Evolutionary conservation across 257 asterid species (phyloP).

Genomic region (Echites panduratus): DNA sequence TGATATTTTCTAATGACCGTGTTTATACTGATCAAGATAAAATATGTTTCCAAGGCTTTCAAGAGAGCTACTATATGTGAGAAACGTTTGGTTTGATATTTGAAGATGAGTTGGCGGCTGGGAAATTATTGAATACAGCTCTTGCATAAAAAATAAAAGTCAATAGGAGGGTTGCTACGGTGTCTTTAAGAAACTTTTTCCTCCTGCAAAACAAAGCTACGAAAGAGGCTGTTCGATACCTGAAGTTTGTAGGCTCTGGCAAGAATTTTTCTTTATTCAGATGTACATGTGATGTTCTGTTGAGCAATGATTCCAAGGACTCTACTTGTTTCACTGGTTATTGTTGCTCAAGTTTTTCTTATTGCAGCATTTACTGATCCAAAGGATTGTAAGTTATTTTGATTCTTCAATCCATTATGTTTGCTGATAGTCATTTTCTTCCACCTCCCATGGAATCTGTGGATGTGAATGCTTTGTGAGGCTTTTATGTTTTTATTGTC

Average conservation of each 20-base stretch:
- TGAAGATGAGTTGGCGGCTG: conserved; percentile 6
- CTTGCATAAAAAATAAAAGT: conserved; percentile 5
- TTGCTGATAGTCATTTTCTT: background rate
- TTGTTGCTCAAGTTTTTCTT: conserved; percentile 28
- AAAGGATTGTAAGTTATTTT: conserved; percentile 16
- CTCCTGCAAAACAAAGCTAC: background rate
- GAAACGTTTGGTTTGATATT: background rate
- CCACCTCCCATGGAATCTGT: background rate
- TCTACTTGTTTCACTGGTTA: conserved; percentile 31
- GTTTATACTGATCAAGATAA: background rate
- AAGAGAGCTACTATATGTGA: background rate
- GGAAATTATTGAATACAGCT: background rate
- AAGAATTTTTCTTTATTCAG: background rate
- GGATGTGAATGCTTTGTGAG: too few species aligned
- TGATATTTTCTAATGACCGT: background rate
- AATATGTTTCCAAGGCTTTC: background rate
- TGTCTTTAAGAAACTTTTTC: background rate
- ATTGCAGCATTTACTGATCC: conserved; percentile 42
- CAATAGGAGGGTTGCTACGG: background rate
- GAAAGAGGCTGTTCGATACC: background rate
- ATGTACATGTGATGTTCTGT: conserved; percentile 1
- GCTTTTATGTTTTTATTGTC: background rate
- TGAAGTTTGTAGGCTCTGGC: background rate
- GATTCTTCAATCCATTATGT: background rate
- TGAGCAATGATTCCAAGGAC: conserved; percentile 19